Base-by-base conservation (phyloP, 768 basidiomycete species). In the Kwoniella dendrophila region DNA sequence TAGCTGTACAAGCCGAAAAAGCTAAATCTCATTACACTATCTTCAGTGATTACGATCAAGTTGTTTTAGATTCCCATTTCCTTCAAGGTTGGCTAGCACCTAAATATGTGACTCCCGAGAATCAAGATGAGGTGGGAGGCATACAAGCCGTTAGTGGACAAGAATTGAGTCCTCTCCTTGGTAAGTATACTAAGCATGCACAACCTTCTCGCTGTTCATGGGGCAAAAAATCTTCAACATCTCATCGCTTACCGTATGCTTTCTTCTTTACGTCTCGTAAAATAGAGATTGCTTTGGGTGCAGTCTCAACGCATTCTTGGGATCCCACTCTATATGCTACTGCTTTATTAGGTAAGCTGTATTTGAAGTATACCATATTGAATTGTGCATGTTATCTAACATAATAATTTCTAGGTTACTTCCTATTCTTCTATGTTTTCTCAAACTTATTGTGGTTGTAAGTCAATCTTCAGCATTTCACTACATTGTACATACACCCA, bases 291-390 rank as follows among this genome's bases (percentile, higher is more conserved):
- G 59, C 71, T 4, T 38, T 73, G 66, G 59, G 56, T 40, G 18
- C 36, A 14, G n/a, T 20, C n/a, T 59, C 59, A 26, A 38, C 29
- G 14, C 70, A 72, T 55, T 69, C 68, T 14, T 73, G 71, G 71
- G 67, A 68, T 49, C 69, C 66, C 18, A 70, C 64, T 4, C 26
- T 67, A 8, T 73, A 69, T 32, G 60, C 71, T n/a, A 70, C 69
- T 8, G 47, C 55, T 8, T 58, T 54, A 11, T 56, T 66, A 14
- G 68, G 68, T 69, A 32, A 63, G 64, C 34, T 14, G 10, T 18
- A 26, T 11, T 32, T 14, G n/a, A 38, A 30, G n/a, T 18, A n/a
- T 2, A 22, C 32, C n/a, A 6, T n/a, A 34, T 22, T n/a, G n/a
- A 11, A 45, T 24, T 45, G 44, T 6, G 3, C 11, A 18, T 18